Conservation (phyloP, 148 eudicot species). For the Rhododendron griersonianum region DNA sequence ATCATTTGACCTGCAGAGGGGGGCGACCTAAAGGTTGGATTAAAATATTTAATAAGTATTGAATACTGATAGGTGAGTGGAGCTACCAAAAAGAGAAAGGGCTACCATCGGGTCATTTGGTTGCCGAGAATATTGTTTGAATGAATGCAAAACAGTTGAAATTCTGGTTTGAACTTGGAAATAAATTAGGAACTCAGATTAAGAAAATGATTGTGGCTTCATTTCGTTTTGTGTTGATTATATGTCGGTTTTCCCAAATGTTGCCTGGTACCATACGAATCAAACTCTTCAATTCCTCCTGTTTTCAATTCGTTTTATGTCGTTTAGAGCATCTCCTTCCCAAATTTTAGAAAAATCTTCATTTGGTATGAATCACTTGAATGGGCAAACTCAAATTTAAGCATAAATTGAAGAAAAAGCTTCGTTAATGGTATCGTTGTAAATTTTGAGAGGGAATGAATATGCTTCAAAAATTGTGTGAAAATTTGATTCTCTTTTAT, state of each 20-base stretch:
- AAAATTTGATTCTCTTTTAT: too few species aligned
- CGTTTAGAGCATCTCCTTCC: not conserved
- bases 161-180: not conserved
- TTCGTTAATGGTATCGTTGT: not conserved
- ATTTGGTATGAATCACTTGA: not conserved
- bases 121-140: not conserved
- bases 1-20: not conserved
- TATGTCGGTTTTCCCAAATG: constrained; percentile 29
- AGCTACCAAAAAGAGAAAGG: not conserved
- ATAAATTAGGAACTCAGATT: not conserved
- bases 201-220: not conserved
- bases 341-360: not conserved
- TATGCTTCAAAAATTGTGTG: not conserved
- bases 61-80: not conserved
- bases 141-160: not conserved
- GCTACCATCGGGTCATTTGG: not conserved
- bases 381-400: not conserved
- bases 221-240: too few species aligned
- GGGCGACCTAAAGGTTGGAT: not conserved
- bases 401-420: not conserved
- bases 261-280: constrained; percentile 35
- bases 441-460: not conserved
- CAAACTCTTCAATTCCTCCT: not conserved
- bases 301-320: not conserved
- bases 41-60: not conserved